Conservation (phyloP, 2,329 filamentous ascomycete species). For the Penicillium palitans region DNA sequence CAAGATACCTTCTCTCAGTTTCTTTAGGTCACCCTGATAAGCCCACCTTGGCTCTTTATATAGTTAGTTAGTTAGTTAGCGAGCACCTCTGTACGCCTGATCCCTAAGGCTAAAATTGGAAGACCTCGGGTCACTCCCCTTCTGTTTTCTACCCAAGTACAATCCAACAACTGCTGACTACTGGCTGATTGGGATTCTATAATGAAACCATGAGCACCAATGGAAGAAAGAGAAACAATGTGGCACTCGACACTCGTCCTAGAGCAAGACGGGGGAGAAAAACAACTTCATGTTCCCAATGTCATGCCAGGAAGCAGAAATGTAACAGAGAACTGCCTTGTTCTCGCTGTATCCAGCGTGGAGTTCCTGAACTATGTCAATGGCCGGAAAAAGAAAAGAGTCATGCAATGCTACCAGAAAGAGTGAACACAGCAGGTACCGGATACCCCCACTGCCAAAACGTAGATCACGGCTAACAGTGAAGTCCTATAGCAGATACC, state of each 20-base stretch:
- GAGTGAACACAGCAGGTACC: slow-evolving; percentile 9
- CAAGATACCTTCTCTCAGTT: background rate
- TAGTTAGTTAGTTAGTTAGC: too few relatives aligned
- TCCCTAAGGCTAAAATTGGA: background rate
- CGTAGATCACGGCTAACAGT: background rate
- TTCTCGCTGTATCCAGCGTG: slow-evolving; percentile 12
- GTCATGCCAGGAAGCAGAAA: slow-evolving; percentile 19
- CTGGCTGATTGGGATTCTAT: background rate
- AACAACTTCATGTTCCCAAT: slow-evolving; percentile 17
- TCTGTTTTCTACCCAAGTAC: background rate
- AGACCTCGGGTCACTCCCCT: background rate
- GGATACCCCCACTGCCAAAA: background rate
- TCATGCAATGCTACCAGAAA: background rate
- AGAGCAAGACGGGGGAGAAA: slow-evolving; percentile 14
- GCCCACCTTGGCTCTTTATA: background rate
- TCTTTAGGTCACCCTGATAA: too few relatives aligned
- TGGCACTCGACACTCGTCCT: background rate
- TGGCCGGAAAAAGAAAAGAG: slow-evolving; percentile 8
- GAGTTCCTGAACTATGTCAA: slow-evolving; percentile 14
- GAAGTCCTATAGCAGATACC: background rate
- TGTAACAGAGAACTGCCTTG: slow-evolving; percentile 15
- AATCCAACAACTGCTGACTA: background rate
- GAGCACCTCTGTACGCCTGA: background rate
- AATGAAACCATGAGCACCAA: background rate
- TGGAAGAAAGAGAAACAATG: background rate